Percentiles rank a stretch among this genome's conserved stretches.
Conservation (phyloP, 371 early-diverging fungal species). For the Globomyces sp. region DNA sequence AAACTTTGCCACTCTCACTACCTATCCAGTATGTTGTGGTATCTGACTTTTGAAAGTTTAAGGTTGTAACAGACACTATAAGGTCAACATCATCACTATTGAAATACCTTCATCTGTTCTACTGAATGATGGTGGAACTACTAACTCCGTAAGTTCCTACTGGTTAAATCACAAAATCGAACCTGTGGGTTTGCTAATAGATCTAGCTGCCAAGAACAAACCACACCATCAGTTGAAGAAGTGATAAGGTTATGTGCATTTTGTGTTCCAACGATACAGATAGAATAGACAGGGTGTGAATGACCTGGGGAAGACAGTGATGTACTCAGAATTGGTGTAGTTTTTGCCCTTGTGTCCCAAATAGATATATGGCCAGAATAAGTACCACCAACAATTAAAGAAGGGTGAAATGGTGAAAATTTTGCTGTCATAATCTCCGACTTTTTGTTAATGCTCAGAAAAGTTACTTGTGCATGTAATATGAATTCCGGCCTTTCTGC, state of each 20-base stretch:
- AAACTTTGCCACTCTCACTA: constrained; percentile 90
- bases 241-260: constrained; percentile 90
- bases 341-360: constrained; percentile 94
- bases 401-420: constrained; percentile 90
- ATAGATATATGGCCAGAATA: constrained; percentile 95
- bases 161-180: background rate
- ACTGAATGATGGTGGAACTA: constrained; percentile 70
- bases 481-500: constrained; percentile 90
- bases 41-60: constrained; percentile 91
- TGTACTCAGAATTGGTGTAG: constrained; percentile 44
- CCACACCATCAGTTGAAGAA: constrained; percentile 90
- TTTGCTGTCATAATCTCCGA: constrained; percentile 87
- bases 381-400: constrained; percentile 89
- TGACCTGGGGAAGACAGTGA: constrained; percentile 89
- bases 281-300: constrained; percentile 91
- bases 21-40: constrained; percentile 93
- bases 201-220: constrained; percentile 96
- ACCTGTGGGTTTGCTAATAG: constrained; percentile 92
- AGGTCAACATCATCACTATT: too few species aligned
- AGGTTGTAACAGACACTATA: constrained; percentile 75
- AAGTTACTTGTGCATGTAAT: constrained; percentile 75
- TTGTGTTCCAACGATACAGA: constrained; percentile 89
- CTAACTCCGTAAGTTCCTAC: constrained; percentile 12
- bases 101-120: constrained; percentile 72
- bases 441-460: constrained; percentile 32